Conservation (phyloP, 306 rosid genomes). For the Ormosia semicastrata region DNA sequence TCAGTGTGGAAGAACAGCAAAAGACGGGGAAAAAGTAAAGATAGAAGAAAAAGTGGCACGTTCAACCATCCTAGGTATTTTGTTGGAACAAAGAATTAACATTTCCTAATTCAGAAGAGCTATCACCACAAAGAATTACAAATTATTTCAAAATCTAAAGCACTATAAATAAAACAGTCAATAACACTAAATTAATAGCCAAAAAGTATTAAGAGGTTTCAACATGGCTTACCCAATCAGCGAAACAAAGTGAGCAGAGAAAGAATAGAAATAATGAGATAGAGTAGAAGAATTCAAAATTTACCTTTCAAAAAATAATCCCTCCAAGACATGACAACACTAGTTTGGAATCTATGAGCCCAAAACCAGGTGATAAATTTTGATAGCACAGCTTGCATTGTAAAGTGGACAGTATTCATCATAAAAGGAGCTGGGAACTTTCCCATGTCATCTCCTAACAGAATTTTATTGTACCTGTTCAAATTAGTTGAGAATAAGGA, state of each 20-base stretch:
- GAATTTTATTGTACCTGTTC: slow-evolving; percentile 89
- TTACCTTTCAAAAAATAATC: slow-evolving; percentile 89
- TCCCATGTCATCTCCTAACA: slow-evolving; percentile 90
- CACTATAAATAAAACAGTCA: not conserved
- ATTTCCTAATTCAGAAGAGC: slow-evolving; percentile 7
- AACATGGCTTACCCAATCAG: slow-evolving; percentile 13
- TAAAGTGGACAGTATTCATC: slow-evolving; percentile 88
- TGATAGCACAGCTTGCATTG: slow-evolving; percentile 90
- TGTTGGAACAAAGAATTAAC: not conserved
- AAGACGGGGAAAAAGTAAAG: not conserved
- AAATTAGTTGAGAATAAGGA: slow-evolving; percentile 30
- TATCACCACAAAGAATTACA: slow-evolving; percentile 5
- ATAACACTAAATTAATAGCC: not conserved
- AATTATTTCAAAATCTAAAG: slow-evolving; percentile 1
- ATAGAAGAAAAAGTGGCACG: not conserved
- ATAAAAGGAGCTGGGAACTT: slow-evolving; percentile 93
- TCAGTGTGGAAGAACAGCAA: not conserved
- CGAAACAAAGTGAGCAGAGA: slow-evolving; percentile 9
- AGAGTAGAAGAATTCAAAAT: not conserved
- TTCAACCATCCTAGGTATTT: slow-evolving; percentile 1
- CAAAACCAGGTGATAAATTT: slow-evolving; percentile 82
- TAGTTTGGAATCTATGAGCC: slow-evolving; percentile 69
- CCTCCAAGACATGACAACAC: slow-evolving; percentile 82
- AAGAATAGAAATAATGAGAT: not conserved
- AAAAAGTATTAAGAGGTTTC: slow-evolving; percentile 7